These are phyloP conservation scores for Alloascoidea africana DNA, from an alignment of 805 yeast species.

Conservation along the genomic window DNA sequence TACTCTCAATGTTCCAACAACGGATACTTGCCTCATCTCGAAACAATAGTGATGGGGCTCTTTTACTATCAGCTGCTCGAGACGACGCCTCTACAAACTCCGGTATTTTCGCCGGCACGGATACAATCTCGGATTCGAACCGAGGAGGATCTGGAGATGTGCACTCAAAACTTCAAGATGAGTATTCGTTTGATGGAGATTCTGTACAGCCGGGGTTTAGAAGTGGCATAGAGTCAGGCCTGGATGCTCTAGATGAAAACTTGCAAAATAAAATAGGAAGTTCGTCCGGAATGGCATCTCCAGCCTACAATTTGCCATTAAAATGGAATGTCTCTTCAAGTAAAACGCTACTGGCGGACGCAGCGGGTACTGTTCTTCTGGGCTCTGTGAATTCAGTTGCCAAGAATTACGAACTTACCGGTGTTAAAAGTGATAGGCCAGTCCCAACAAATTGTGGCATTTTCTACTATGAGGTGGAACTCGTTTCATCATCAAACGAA, in stretches of 20 bases:
- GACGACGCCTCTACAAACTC: neutral
- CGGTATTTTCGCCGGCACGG: too few relatives aligned
- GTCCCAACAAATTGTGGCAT: constrained; percentile 27
- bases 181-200: too few relatives aligned
- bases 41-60: neutral
- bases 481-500: constrained; percentile 21
- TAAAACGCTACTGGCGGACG: neutral
- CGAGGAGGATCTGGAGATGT: neutral
- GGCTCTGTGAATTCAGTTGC: neutral
- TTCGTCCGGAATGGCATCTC: neutral
- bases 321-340: neutral
- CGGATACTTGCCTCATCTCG: neutral
- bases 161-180: neutral
- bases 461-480: constrained; percentile 34
- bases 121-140: neutral
- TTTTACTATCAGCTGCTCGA: neutral
- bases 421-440: constrained; percentile 6
- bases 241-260: neutral
- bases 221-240: too few relatives aligned
- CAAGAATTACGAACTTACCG: neutral
- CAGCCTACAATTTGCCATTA: neutral
- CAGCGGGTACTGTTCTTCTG: neutral
- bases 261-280: neutral
- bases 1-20: neutral
- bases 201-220: neutral